A percentile compares a stretch with the other conserved stretches of the same genome.
phyloP scores from a whole-genome alignment of 1,284 basidiomycete genomes.

The Malassezia slooffiae region DNA sequence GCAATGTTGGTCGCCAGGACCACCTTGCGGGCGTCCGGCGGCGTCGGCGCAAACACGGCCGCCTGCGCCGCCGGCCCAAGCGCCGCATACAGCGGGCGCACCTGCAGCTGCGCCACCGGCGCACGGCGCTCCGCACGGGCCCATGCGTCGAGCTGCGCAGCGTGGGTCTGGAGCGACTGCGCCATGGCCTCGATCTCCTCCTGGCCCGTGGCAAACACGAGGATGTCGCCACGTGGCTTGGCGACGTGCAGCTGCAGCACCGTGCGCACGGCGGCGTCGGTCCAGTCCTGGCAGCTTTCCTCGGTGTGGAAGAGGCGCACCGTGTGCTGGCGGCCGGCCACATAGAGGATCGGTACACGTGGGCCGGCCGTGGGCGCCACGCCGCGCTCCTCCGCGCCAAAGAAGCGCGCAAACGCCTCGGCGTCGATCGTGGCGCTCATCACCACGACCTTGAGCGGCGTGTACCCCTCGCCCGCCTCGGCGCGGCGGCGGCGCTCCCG shows the following conservation, averaged over 20 bases:
- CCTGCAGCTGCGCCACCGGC: slow-evolving; percentile 21
- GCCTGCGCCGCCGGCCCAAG: slow-evolving; percentile 31
- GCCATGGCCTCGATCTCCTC: slow-evolving; percentile 86
- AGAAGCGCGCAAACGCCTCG: slow-evolving; percentile 81
- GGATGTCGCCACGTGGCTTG: slow-evolving; percentile 69
- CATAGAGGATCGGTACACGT: slow-evolving; percentile 66
- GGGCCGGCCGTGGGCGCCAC: no score
- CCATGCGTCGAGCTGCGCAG: slow-evolving; percentile 27
- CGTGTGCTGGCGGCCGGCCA: slow-evolving; percentile 86
- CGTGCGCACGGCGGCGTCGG: slow-evolving; percentile 76
- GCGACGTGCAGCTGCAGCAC: slow-evolving; percentile 81
- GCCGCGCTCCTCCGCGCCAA: slow-evolving; percentile 60
- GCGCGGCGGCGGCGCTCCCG: slow-evolving; percentile 29
- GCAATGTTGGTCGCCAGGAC: slow-evolving; percentile 59
- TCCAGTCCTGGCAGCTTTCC: slow-evolving; percentile 67
- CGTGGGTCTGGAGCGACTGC: slow-evolving; percentile 24
- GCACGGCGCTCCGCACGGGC: slow-evolving; percentile 19
- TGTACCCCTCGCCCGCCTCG: slow-evolving; percentile 41
- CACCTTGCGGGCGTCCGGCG: slow-evolving; percentile 67
- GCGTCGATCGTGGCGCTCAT: slow-evolving; percentile 98
- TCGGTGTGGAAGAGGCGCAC: slow-evolving; percentile 58
- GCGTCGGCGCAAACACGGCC: slow-evolving; percentile 49
- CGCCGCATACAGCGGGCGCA: slow-evolving; percentile 43
- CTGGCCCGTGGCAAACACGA: slow-evolving; percentile 92
- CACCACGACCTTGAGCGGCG: slow-evolving; percentile 70